Evolutionary conservation across 306 rosid species (phyloP).

Genomic region (Sesbania bispinosa): DNA sequence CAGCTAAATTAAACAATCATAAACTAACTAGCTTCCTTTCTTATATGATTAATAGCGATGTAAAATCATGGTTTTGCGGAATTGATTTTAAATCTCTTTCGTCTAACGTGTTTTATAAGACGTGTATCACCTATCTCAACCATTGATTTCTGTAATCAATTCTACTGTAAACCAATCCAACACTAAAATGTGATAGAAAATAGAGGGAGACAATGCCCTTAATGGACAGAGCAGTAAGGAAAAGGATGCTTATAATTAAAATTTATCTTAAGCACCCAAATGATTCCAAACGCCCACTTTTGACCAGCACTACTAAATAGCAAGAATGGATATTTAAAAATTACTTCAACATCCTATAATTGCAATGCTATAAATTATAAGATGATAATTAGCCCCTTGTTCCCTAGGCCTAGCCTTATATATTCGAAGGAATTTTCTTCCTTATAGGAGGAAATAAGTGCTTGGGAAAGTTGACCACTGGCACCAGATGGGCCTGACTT

Average conservation of each 20-base stretch:
- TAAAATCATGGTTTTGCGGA: too few relatives aligned
- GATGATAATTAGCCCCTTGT: slow-evolving; percentile 14
- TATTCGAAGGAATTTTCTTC: slow-evolving; percentile 32
- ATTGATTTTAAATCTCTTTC: too few relatives aligned
- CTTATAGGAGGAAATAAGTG: slow-evolving; percentile 19
- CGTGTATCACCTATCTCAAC: too few relatives aligned
- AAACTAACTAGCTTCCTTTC: slow-evolving; percentile 24
- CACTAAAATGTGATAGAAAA: too few relatives aligned
- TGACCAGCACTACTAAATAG: slow-evolving; percentile 66
- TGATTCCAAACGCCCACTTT: slow-evolving; percentile 73
- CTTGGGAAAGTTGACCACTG: slow-evolving; percentile 40
- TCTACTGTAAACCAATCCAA: too few relatives aligned
- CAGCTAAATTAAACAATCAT: slow-evolving; percentile 24
- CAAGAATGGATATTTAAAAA: slow-evolving; percentile 16
- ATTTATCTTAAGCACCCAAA: slow-evolving; percentile 43
- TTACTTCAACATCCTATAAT: slow-evolving; percentile 57
- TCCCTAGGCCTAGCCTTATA: slow-evolving; percentile 36
- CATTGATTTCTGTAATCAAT: too few relatives aligned
- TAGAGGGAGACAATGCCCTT: slow-evolving; percentile 42
- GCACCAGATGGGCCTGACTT: too few relatives aligned
- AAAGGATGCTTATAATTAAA: slow-evolving; percentile 43
- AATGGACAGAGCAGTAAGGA: slow-evolving; percentile 61
- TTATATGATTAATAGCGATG: too few relatives aligned
- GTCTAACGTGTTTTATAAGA: too few relatives aligned
- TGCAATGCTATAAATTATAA: slow-evolving; percentile 43